A percentile compares a stretch with the other conserved stretches of the same genome.
Conservation (phyloP, 139 green algal genomes). For the Dunaliella sp. region DNA sequence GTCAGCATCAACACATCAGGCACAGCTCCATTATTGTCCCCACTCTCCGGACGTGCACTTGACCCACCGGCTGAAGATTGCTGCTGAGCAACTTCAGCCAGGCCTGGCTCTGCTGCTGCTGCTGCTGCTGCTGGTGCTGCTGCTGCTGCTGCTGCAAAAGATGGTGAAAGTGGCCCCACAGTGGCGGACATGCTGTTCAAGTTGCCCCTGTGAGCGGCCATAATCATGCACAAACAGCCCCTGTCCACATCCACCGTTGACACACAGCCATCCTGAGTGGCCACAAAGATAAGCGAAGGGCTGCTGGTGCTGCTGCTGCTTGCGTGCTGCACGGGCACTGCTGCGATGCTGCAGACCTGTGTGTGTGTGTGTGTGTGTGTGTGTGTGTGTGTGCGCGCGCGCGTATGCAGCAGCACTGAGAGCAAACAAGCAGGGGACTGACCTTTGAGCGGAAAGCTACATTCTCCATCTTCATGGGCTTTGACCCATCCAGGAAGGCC, state of each 20-base stretch:
- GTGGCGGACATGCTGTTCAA: constrained; percentile 1
- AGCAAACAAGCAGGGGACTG: neutral
- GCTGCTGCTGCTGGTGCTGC: too few species aligned
- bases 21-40: neutral
- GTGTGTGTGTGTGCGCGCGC: neutral
- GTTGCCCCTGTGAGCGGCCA: constrained; percentile 13
- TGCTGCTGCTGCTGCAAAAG: too few species aligned
- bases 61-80: too few species aligned
- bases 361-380: neutral
- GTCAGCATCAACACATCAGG: constrained; percentile 3
- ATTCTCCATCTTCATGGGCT: constrained; percentile 1
- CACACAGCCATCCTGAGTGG: constrained; percentile 15
- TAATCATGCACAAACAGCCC: constrained; percentile 8
- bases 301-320: neutral
- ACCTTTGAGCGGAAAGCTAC: neutral
- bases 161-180: neutral
- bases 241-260: constrained; percentile 17
- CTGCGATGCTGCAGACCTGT: neutral
- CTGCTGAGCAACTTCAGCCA: too few species aligned
- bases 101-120: too few species aligned
- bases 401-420: neutral
- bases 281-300: constrained; percentile 14
- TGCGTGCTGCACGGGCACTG: neutral
- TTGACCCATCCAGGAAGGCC: neutral
- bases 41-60: neutral